These are phyloP conservation scores for Aspergillus pseudonomiae DNA, from an alignment of 2,329 filamentous ascomycete genomes.

Conservation along the genomic window DNA sequence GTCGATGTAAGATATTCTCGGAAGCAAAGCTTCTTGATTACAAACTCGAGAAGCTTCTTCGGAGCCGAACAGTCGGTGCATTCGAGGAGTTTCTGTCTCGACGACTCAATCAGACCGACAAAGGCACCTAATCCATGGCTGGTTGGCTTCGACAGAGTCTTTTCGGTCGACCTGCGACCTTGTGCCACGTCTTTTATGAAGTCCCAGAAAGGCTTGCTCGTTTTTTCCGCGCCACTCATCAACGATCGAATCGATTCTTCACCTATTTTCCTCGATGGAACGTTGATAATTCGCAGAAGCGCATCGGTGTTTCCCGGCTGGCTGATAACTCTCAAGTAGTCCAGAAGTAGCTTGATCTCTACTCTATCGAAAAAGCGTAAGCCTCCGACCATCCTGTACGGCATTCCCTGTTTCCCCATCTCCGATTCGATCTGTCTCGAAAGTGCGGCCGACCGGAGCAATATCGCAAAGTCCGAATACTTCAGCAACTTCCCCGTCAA, in stretches of 20 bases:
- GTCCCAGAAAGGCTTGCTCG: slow-evolving; percentile 72
- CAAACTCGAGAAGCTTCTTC: slow-evolving; percentile 56
- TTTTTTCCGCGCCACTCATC: slow-evolving; percentile 73
- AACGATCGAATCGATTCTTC: slow-evolving; percentile 75
- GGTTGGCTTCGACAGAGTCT: slow-evolving; percentile 58
- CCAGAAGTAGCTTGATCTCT: slow-evolving; percentile 83
- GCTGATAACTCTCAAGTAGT: slow-evolving; percentile 84
- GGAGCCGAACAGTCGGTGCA: slow-evolving; percentile 44
- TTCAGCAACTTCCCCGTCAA: slow-evolving; percentile 75
- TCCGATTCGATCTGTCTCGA: slow-evolving; percentile 85
- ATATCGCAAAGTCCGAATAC: slow-evolving; percentile 78
- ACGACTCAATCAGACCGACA: slow-evolving; percentile 62
- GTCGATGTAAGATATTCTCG: slow-evolving; percentile 72
- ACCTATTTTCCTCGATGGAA: slow-evolving; percentile 78
- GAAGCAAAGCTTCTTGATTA: slow-evolving; percentile 69
- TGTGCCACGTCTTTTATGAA: slow-evolving; percentile 65
- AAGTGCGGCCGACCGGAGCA: slow-evolving; percentile 80
- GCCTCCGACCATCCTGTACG: slow-evolving; percentile 92
- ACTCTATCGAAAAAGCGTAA: slow-evolving; percentile 87
- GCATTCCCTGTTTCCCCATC: slow-evolving; percentile 76
- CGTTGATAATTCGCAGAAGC: slow-evolving; percentile 79
- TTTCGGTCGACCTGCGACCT: slow-evolving; percentile 54
- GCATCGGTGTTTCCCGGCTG: slow-evolving; percentile 88
- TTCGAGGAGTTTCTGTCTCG: slow-evolving; percentile 57
- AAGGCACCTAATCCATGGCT: slow-evolving; percentile 62